Conservation (phyloP, 2,329 filamentous ascomycete genomes). For the Hypoxylon sp. region DNA sequence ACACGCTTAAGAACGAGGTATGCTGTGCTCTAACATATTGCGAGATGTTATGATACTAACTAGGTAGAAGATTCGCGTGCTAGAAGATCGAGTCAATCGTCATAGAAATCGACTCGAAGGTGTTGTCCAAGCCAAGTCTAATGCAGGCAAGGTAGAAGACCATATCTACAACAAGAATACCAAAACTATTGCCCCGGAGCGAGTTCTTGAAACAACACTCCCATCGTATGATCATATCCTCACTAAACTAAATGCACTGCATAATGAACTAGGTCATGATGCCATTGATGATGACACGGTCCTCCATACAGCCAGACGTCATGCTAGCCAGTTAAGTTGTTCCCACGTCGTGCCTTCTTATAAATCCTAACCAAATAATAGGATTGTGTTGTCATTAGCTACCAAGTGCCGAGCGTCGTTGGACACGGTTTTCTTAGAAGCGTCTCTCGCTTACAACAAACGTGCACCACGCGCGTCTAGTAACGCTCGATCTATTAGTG, state of each 20-base stretch:
- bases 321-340: constrained; percentile 50
- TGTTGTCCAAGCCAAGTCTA: constrained; percentile 5
- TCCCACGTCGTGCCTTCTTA: background rate
- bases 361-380: constrained; percentile 28
- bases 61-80: constrained; percentile 22
- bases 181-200: constrained; percentile 11
- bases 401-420: constrained; percentile 45
- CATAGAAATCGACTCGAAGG: constrained; percentile 15
- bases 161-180: constrained; percentile 2
- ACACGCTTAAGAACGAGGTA: constrained; percentile 36
- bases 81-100: constrained; percentile 25
- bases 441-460: constrained; percentile 32
- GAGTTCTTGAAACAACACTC: constrained; percentile 31
- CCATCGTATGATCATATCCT: constrained; percentile 48
- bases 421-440: constrained; percentile 44
- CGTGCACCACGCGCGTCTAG: constrained; percentile 9
- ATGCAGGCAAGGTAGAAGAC: background rate
- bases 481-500: constrained; percentile 32
- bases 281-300: constrained; percentile 32
- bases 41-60: constrained; percentile 11
- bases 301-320: constrained; percentile 46
- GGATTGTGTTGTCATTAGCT: constrained; percentile 47
- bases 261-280: constrained; percentile 43
- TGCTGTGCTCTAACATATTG: background rate
- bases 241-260: constrained; percentile 47